phyloP scores from a whole-genome alignment of 305 asterid species.

The Rubia peregrina region DNA sequence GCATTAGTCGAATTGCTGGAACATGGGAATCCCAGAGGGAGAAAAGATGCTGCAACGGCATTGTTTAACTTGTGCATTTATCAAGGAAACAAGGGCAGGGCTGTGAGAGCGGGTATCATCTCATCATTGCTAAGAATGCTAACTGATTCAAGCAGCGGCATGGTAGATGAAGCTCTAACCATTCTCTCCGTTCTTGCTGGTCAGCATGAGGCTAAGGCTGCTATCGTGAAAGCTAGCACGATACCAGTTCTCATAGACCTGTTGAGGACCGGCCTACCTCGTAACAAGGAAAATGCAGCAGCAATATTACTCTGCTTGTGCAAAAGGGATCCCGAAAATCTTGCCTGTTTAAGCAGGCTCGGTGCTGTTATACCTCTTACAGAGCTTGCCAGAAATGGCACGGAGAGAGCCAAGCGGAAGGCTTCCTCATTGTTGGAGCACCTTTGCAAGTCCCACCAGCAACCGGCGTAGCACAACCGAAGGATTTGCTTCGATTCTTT shows the following conservation, averaged over 20 bases:
- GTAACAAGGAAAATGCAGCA: constrained; percentile 67
- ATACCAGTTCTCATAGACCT: constrained; percentile 68
- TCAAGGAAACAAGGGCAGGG: constrained; percentile 88
- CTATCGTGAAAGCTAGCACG: constrained; percentile 55
- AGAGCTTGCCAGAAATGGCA: constrained; percentile 59
- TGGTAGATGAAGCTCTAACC: constrained; percentile 86
- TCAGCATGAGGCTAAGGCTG: constrained; percentile 65
- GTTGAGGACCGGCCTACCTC: constrained; percentile 50
- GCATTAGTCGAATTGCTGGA: constrained; percentile 74
- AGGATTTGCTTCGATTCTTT: constrained; percentile 15
- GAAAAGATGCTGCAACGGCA: constrained; percentile 92
- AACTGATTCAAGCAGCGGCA: constrained; percentile 48
- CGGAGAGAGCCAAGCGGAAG: constrained; percentile 83
- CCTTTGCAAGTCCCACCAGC: constrained; percentile 46
- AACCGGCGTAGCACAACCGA: constrained; percentile 13
- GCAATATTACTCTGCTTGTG: constrained; percentile 72
- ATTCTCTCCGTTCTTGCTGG: constrained; percentile 74
- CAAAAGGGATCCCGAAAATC: constrained; percentile 60
- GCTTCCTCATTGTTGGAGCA: constrained; percentile 71
- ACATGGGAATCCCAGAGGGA: constrained; percentile 70
- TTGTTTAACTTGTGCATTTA: constrained; percentile 78
- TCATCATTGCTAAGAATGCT: constrained; percentile 61
- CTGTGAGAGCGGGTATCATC: constrained; percentile 80
- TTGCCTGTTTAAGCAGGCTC: constrained; percentile 57
- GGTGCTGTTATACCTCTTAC: constrained; percentile 65